These are phyloP conservation scores for Cytospora chrysosperma DNA, from an alignment of 2,329 filamentous ascomycete genomes.

Conservation along the genomic window DNA sequence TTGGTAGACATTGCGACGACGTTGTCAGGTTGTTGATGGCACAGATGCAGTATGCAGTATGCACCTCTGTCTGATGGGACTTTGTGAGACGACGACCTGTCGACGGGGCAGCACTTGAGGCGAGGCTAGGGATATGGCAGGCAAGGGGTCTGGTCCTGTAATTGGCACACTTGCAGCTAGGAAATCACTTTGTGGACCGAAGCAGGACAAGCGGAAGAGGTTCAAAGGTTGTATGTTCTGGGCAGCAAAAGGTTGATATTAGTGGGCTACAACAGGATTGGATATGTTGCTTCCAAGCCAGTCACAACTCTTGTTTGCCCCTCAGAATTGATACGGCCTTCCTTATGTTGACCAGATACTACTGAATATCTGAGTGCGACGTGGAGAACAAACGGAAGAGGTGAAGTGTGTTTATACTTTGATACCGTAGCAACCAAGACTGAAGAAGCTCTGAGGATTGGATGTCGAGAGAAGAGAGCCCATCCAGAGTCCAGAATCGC, in stretches of 20 bases:
- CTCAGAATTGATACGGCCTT: not conserved
- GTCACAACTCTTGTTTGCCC: not conserved
- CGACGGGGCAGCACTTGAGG: not conserved
- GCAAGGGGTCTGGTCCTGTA: not conserved
- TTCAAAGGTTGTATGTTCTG: not conserved
- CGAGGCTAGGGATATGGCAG: not conserved
- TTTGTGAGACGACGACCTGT: not conserved
- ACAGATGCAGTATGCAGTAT: not conserved
- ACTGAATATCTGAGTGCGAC: not conserved
- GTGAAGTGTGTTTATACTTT: not conserved
- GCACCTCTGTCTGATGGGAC: not conserved
- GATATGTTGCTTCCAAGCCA: not conserved
- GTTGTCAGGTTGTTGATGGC: too few species aligned
- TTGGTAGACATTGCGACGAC: constrained; percentile 64
- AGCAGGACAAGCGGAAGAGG: not conserved
- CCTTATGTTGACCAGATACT: not conserved
- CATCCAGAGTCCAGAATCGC: not conserved
- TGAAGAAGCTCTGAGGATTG: not conserved
- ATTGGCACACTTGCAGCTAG: not conserved
- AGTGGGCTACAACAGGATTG: not conserved
- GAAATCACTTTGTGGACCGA: not conserved
- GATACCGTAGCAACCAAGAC: not conserved
- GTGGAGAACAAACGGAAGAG: not conserved
- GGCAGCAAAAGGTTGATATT: not conserved
- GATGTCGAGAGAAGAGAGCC: not conserved